Base-by-base conservation (phyloP, 139 green algal species). In the Chlamydomonas sp. region DNA sequence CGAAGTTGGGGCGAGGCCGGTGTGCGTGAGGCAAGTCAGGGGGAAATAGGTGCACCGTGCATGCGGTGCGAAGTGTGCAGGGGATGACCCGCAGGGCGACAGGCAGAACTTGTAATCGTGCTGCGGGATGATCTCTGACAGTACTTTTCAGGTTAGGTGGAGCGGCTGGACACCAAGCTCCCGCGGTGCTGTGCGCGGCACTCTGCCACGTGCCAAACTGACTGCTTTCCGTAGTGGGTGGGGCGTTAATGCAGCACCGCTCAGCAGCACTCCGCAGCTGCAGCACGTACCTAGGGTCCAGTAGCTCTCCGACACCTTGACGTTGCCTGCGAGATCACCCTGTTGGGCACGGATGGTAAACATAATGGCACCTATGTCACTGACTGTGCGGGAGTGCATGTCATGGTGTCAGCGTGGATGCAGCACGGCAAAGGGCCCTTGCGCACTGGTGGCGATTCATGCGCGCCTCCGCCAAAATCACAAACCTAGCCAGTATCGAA, bases 281-380 rank as follows among this genome's bases (percentile, higher is more conserved):
- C 5, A 78, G 57, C 17, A 58, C 80, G 77, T 83, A 97, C 94
- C 96, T 62, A 99, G 74, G 2, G 97, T 99, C 97, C 97, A 99
- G 31, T 96, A 94, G 67, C 90, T 96, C 8, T 98, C 96, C 72
- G 92, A 94, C 3, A 86, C 59, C 78, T 97, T 98, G 57, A 98
- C 92, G 12, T 68, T 5, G 0, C 84, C 92, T 3, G 80, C 80
- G 9, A 98, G 83, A 31, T 95, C 94, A n/a, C 94, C 92, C 93
- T 98, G 93, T 49, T 49, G 31, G 31, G 31, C 31, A 49, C 31
- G 31, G 31, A 49, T 49, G 31, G 31, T 49, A 49, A 49, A 49
- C 31, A 0, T 49, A 49, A 49, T 49, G 31, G 31, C 31, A 49
- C 0, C 72, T 20, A 49, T 1, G 16, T 71, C 63, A 1, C 60